These are phyloP conservation scores for Verticillium dahliae DNA, from an alignment of 2,329 filamentous ascomycete species.

Conservation along the genomic window DNA sequence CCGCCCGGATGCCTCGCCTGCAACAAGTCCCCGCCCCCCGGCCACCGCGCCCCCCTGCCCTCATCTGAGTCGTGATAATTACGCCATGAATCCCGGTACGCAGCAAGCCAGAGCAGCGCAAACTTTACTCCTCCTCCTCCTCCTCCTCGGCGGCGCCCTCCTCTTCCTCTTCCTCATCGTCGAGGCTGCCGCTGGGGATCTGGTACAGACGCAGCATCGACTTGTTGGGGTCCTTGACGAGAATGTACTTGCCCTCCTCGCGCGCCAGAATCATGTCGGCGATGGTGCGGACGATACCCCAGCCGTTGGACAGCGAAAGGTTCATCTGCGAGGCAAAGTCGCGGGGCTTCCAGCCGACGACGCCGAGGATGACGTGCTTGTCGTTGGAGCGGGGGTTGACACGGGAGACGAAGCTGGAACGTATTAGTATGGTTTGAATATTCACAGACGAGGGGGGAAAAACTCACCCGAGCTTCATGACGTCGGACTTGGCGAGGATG, in stretches of 20 bases:
- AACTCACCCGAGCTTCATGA: conserved; percentile 92
- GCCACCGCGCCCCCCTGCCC: too few relatives aligned
- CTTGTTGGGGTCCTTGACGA: conserved; percentile 94
- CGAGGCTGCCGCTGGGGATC: conserved; percentile 80
- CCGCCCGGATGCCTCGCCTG: not conserved
- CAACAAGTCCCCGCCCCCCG: not conserved
- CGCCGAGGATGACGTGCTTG: conserved; percentile 90
- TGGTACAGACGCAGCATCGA: conserved; percentile 87
- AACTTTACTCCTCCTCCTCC: conserved; percentile 22
- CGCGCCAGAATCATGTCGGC: conserved; percentile 84
- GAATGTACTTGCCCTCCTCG: conserved; percentile 74
- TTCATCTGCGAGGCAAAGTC: conserved; percentile 99
- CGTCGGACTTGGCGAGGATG: conserved; percentile 93
- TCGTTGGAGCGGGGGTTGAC: conserved; percentile 87
- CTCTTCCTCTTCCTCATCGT: conserved; percentile 64
- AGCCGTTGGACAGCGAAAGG: conserved; percentile 90
- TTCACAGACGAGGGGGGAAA: not conserved
- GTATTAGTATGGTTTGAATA: not conserved
- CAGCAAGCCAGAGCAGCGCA: not conserved
- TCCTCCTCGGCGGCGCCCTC: conserved; percentile 44
- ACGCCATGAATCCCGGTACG: not conserved
- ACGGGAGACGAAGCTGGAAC: conserved; percentile 80
- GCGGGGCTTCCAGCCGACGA: conserved; percentile 94
- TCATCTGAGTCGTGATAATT: not conserved
- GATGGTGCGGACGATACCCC: conserved; percentile 98